Evolutionary conservation across 164 flowering plant genomes (phyloP).

Genomic region (Chimonanthus praecox): DNA sequence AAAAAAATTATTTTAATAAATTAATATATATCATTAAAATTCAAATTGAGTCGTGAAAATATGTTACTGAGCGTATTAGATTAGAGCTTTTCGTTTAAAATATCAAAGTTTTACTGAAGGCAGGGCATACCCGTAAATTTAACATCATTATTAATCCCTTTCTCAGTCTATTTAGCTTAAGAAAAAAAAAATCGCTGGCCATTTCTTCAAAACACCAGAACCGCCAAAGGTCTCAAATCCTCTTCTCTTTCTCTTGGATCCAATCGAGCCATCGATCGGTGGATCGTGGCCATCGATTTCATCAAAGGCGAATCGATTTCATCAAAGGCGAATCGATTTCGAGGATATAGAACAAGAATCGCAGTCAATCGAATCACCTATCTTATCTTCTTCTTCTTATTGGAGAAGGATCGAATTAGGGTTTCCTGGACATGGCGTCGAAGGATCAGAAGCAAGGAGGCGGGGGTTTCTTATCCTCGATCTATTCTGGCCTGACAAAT

Average conservation of each 20-base stretch:
- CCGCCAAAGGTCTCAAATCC: background rate
- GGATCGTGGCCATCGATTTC: background rate
- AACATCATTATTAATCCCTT: too few relatives aligned
- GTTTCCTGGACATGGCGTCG: slow-evolving; percentile 32
- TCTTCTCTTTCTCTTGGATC: background rate
- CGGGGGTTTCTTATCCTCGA: slow-evolving; percentile 41
- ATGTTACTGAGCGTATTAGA: too few relatives aligned
- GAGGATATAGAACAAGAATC: background rate
- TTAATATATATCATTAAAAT: too few relatives aligned
- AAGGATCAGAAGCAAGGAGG: slow-evolving; percentile 41
- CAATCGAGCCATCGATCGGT: background rate
- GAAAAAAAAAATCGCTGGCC: background rate
- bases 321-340: background rate
- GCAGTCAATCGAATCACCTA: background rate
- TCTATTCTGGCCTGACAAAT: slow-evolving; percentile 34
- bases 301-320: background rate
- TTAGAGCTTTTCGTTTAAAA: too few relatives aligned
- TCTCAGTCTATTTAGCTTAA: too few relatives aligned
- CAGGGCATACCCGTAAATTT: too few relatives aligned
- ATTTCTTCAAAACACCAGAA: background rate
- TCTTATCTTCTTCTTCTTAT: background rate
- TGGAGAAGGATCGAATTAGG: slow-evolving; percentile 1
- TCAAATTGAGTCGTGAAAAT: too few relatives aligned
- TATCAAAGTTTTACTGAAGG: too few relatives aligned
- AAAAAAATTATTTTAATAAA: too few relatives aligned